Evolutionary conservation across 805 yeast genomes (phyloP).

Genomic region (Sugiyamaella mastotermitis): DNA sequence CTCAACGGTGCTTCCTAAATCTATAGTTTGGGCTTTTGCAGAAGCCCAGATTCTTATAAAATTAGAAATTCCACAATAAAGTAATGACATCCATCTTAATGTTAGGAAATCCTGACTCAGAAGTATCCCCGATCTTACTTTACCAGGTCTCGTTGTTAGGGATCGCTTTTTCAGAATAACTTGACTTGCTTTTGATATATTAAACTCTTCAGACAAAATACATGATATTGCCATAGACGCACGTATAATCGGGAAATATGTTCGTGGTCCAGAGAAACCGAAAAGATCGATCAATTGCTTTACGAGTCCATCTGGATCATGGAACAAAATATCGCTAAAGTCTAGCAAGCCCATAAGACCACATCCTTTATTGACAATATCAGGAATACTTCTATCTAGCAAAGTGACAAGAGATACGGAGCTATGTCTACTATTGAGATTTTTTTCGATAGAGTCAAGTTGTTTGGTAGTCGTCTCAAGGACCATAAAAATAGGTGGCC

Average conservation of each 20-base stretch:
- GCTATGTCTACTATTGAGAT: no score
- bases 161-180: no score
- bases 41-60: slow-evolving; percentile 60
- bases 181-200: no score
- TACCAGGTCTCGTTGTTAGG: no score
- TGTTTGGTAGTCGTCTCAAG: no score
- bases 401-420: no score
- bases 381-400: neutral
- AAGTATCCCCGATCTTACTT: neutral
- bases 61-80: slow-evolving; percentile 50
- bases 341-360: neutral
- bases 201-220: neutral
- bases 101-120: slow-evolving; percentile 4
- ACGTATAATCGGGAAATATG: neutral
- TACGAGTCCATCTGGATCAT: neutral
- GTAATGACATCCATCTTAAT: slow-evolving; percentile 46
- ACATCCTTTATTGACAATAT: neutral
- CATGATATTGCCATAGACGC: neutral
- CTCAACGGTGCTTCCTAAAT: slow-evolving; percentile 45
- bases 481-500: no score
- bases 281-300: neutral
- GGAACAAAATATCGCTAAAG: neutral
- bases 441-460: no score
- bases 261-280: neutral
- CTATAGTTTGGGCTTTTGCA: slow-evolving; percentile 48